Base-by-base conservation (phyloP, 83 land plant species). In the Picea mariana region DNA sequence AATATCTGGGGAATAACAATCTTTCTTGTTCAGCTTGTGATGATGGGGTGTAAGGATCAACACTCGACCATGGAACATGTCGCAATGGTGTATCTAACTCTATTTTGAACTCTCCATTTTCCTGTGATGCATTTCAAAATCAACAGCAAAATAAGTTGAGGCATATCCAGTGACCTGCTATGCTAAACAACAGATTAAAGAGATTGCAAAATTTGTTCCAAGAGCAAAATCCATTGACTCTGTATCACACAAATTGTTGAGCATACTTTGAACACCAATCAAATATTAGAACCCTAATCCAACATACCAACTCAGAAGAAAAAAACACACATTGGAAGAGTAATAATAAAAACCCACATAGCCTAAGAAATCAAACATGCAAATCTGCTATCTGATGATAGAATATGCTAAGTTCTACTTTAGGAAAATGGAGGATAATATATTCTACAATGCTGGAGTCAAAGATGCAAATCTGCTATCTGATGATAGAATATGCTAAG, bases 51-150 rank as follows among this genome's bases (percentile, higher is more conserved):
- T 86, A 91, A 11, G 99, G 99, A 83, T 96, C 91, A 78, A 96
- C 95, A 79, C 95, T 94, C 59, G 90, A 91, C 99, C 99, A 96
- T 11, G 99, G 99, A 21, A 96, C 93, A 80, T 59, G 52, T 4
- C 88, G 82, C 72, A 55, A 73, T 11, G 93, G 93, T 65, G 79
- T 72, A 47, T 91, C 94, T 9, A 82, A 75, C 63, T 90, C 89
- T 79, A 96, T 80, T 17, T 21, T 67, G 52, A 94, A 87, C 75
- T 86, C 73, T 17, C 88, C 93, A 38, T 79, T 80, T 66, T 85
- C 89, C 98, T 93, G 82, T 79, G 82, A 69, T 63, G 31, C 42
- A 62, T 47, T 27, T 17, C 79, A 55, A 72, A 60, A 62, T 78
- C 79, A 65, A 80, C 72, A n/a, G 55, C 26, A 42, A 72, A 6